These are phyloP conservation scores for Pythium pyrilobum DNA, from an alignment of 352 stramenopile genomes.

Conservation along the genomic window DNA sequence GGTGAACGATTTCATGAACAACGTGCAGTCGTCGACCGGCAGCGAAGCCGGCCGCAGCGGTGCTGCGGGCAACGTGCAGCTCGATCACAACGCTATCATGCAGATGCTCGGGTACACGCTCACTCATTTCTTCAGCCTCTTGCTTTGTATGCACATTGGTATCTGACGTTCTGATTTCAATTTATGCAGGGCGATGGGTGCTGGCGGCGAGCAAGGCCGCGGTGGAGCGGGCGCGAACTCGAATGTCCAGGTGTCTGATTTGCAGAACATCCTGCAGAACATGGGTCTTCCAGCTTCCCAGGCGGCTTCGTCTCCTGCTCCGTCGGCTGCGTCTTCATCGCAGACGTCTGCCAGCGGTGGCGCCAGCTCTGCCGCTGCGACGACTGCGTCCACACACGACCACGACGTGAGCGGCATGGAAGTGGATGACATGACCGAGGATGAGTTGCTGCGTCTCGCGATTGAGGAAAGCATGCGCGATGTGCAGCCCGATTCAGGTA, in stretches of 20 bases:
- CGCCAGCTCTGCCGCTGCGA: constrained; percentile 60
- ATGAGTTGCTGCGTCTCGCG: constrained; percentile 76
- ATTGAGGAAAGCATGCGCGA: constrained; percentile 89
- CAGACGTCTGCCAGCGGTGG: constrained; percentile 64
- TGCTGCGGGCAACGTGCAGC: constrained; percentile 57
- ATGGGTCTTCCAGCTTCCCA: constrained; percentile 75
- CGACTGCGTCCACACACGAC: constrained; percentile 67
- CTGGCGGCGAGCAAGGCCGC: constrained; percentile 60
- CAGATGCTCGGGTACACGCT: constrained; percentile 75
- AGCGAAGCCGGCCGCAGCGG: constrained; percentile 23
- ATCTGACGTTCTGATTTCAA: not conserved
- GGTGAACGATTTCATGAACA: constrained; percentile 88
- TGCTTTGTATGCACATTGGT: not conserved
- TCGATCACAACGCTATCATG: constrained; percentile 90
- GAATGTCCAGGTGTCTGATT: constrained; percentile 77
- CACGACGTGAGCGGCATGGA: constrained; percentile 79
- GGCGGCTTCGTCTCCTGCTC: constrained; percentile 61
- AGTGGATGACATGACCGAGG: constrained; percentile 84
- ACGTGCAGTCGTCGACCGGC: constrained; percentile 45
- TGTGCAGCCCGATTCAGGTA: constrained; percentile 55
- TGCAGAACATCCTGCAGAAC: constrained; percentile 87
- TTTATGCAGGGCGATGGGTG: constrained; percentile 54
- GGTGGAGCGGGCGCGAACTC: constrained; percentile 21
- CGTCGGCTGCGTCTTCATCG: constrained; percentile 70
- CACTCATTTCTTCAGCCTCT: not conserved